These are phyloP conservation scores for Xylaria arbuscula DNA, from an alignment of 2,329 filamentous ascomycete species.

Conservation along the genomic window DNA sequence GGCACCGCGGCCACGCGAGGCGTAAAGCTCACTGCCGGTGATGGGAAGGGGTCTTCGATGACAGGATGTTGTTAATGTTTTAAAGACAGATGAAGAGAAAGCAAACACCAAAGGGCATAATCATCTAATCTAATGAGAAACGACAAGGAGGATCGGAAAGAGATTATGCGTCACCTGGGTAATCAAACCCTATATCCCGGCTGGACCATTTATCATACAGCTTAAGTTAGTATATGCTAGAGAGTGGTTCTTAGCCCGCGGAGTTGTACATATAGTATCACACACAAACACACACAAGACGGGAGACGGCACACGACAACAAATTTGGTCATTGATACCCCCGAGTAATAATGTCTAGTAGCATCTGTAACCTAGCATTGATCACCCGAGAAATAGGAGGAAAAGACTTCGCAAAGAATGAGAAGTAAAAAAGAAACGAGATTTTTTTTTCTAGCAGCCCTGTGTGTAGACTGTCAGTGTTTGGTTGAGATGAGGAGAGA, in stretches of 20 bases:
- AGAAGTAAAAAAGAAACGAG: background rate
- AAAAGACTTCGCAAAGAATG: background rate
- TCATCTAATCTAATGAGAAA: slow-evolving; percentile 32
- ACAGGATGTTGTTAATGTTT: slow-evolving; percentile 59
- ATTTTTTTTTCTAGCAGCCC: background rate
- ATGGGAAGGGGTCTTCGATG: slow-evolving; percentile 54
- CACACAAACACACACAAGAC: slow-evolving; percentile 29
- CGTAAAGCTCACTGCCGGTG: slow-evolving; percentile 58
- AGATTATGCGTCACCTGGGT: slow-evolving; percentile 18
- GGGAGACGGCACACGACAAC: slow-evolving; percentile 30
- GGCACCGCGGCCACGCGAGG: slow-evolving; percentile 56
- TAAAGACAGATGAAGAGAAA: background rate
- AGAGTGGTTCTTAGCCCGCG: slow-evolving; percentile 4
- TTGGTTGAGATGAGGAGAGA: no score
- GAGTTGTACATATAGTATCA: slow-evolving; percentile 43
- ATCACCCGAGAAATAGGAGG: slow-evolving; percentile 18
- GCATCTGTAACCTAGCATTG: slow-evolving; percentile 30
- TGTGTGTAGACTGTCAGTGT: no score
- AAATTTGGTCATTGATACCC: slow-evolving; percentile 46
- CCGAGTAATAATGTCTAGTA: slow-evolving; percentile 45
- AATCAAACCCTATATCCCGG: slow-evolving; percentile 9
- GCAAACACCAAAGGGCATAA: slow-evolving; percentile 2
- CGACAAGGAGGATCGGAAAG: slow-evolving; percentile 8
- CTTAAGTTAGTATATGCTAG: slow-evolving; percentile 5
- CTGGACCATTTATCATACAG: slow-evolving; percentile 8